A percentile compares a stretch with the other conserved stretches of the same genome.
These are phyloP conservation scores for Phytophthora sp. DNA, from an alignment of 352 stramenopile genomes.

Conservation along the genomic window DNA sequence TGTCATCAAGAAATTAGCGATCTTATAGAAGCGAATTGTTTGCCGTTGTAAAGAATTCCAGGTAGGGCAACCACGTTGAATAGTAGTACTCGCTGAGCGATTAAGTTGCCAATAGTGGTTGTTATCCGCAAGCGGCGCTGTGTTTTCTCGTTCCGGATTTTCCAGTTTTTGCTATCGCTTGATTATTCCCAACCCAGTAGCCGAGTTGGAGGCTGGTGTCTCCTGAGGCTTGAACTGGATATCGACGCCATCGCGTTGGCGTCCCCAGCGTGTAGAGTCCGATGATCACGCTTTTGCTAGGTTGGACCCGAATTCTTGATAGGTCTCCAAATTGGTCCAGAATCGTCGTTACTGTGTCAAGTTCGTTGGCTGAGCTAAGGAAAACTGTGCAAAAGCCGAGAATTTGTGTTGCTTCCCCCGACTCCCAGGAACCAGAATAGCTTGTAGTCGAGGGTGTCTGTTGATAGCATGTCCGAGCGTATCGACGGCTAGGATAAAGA, in stretches of 20 bases:
- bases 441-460: not conserved
- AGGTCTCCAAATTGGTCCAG: not conserved
- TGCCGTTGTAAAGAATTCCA: not conserved
- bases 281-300: not conserved
- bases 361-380: not conserved
- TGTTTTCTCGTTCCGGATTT: not conserved
- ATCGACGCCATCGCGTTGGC: not conserved
- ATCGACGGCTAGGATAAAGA: not conserved
- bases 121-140: not conserved
- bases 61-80: not conserved
- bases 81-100: not conserved
- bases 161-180: not conserved
- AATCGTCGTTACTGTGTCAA: not conserved
- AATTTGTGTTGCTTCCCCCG: not conserved
- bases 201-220: not conserved
- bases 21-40: too few relatives aligned
- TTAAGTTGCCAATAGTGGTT: not conserved
- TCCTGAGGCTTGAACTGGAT: not conserved
- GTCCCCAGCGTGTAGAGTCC: not conserved
- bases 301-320: not conserved
- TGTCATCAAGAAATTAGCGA: too few relatives aligned
- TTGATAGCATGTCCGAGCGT: not conserved
- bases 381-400: slow-evolving; percentile 8
- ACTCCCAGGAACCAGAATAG: not conserved
- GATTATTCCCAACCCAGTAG: not conserved